phyloP scores from a whole-genome alignment of 495 filamentous ascomycete genomes.

The Sphaerosporella brunnea region DNA sequence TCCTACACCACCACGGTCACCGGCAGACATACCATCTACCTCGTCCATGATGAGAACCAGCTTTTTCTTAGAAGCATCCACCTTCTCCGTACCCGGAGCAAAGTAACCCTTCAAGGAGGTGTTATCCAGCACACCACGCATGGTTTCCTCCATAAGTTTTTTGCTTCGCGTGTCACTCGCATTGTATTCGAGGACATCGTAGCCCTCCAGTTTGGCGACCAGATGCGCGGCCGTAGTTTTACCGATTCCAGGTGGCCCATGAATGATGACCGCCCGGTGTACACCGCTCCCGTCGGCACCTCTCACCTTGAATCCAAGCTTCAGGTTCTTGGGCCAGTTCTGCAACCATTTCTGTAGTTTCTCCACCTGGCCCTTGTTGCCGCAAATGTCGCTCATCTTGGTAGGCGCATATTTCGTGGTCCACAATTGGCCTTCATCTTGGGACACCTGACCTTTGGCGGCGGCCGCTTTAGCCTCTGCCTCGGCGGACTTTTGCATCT shows the following conservation, averaged over 20 bases:
- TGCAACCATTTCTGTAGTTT: slow-evolving; percentile 74
- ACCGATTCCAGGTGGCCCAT: slow-evolving; percentile 89
- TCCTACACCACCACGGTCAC: slow-evolving; percentile 88
- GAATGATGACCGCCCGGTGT: slow-evolving; percentile 73
- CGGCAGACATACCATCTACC: slow-evolving; percentile 96
- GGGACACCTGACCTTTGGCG: slow-evolving; percentile 21
- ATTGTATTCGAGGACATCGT: slow-evolving; percentile 85
- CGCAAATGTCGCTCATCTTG: slow-evolving; percentile 70
- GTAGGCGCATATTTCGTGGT: slow-evolving; percentile 90
- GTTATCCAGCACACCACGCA: slow-evolving; percentile 79
- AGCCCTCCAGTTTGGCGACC: slow-evolving; percentile 81
- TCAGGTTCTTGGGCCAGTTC: slow-evolving; percentile 58
- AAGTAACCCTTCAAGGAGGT: slow-evolving; percentile 86
- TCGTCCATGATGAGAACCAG: slow-evolving; percentile 97
- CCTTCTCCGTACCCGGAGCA: slow-evolving; percentile 61
- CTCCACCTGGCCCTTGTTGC: slow-evolving; percentile 82
- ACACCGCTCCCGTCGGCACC: slow-evolving; percentile 66
- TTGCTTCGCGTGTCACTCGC: slow-evolving; percentile 96
- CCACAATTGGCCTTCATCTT: slow-evolving; percentile 58
- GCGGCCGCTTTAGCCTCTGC: slow-evolving; percentile 31
- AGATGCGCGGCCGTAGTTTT: slow-evolving; percentile 96
- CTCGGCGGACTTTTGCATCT: slow-evolving; percentile 59
- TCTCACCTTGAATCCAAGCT: slow-evolving; percentile 53
- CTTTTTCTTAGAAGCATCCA: slow-evolving; percentile 69
- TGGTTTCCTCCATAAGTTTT: slow-evolving; percentile 75